phyloP scores from a whole-genome alignment of 2,329 filamentous ascomycete genomes.

The Sclerotinia minor region DNA sequence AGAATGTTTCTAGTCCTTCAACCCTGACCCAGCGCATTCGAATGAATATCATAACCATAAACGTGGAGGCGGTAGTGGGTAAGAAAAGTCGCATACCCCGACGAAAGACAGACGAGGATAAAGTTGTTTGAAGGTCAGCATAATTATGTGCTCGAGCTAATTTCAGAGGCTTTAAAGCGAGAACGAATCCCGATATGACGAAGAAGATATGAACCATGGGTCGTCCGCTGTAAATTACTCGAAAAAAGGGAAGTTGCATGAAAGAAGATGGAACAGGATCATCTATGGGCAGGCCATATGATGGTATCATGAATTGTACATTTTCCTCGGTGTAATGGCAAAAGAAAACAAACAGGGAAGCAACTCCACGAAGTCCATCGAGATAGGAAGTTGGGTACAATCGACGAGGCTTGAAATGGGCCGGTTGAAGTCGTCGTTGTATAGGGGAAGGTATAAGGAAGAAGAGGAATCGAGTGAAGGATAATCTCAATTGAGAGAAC shows the following conservation, averaged over 20 bases:
- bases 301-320: slow-evolving; percentile 43
- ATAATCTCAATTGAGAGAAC: slow-evolving; percentile 4
- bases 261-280: slow-evolving; percentile 43
- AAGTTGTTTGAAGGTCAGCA: slow-evolving; percentile 43
- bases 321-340: slow-evolving; percentile 49
- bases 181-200: slow-evolving; percentile 52
- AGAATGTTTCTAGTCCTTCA: neutral
- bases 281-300: slow-evolving; percentile 38
- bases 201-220: slow-evolving; percentile 55
- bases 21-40: neutral
- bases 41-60: slow-evolving; percentile 23
- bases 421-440: slow-evolving; percentile 39
- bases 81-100: slow-evolving; percentile 51
- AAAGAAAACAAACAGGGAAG: slow-evolving; percentile 51
- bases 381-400: slow-evolving; percentile 47
- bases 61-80: slow-evolving; percentile 37
- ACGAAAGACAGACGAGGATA: slow-evolving; percentile 51
- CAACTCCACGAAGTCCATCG: slow-evolving; percentile 52
- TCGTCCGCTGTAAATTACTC: slow-evolving; percentile 48
- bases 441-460: slow-evolving; percentile 40
- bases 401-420: slow-evolving; percentile 32
- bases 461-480: slow-evolving; percentile 18
- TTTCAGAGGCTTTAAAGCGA: slow-evolving; percentile 49
- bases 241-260: slow-evolving; percentile 49
- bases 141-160: slow-evolving; percentile 45